Percentiles rank a stretch among this genome's conserved stretches.
phyloP scores from a whole-genome alignment of 2,329 filamentous ascomycete species.

The Chaetomium strumarium region DNA sequence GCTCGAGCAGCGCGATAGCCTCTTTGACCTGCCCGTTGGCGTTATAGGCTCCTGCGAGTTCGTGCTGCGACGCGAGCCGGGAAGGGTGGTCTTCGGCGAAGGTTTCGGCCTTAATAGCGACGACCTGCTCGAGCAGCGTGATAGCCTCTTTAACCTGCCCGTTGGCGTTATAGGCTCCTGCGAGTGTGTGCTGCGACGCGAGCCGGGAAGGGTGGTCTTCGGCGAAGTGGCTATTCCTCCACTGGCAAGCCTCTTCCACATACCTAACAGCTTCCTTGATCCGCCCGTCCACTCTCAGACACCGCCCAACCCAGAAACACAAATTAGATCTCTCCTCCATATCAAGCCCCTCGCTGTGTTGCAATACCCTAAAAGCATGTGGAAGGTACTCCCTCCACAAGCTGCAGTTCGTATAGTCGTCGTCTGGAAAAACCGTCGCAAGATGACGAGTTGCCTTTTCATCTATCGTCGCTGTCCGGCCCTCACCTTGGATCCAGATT shows the following conservation, averaged over 20 bases:
- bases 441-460: constrained; percentile 16
- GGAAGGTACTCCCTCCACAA: constrained; percentile 27
- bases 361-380: constrained; percentile 25
- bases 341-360: constrained; percentile 14
- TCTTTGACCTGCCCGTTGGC: background rate
- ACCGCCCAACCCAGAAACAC: constrained; percentile 17
- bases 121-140: background rate
- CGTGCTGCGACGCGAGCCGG: background rate
- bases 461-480: background rate
- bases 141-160: background rate
- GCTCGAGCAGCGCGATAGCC: background rate
- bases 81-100: constrained; percentile 1
- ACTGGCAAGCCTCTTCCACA: constrained; percentile 11
- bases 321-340: constrained; percentile 21
- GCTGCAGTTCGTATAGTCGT: constrained; percentile 14
- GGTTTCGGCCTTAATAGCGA: background rate
- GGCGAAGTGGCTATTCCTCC: constrained; percentile 3
- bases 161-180: background rate
- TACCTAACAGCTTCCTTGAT: constrained; percentile 12
- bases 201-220: constrained; percentile 9
- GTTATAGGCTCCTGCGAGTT: background rate
- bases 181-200: background rate
- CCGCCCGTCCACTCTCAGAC: constrained; percentile 21
- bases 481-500: constrained; percentile 26
- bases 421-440: constrained; percentile 7